These are phyloP conservation scores for Colletotrichum tofieldiae DNA, from an alignment of 2,329 filamentous ascomycete genomes.

Conservation along the genomic window DNA sequence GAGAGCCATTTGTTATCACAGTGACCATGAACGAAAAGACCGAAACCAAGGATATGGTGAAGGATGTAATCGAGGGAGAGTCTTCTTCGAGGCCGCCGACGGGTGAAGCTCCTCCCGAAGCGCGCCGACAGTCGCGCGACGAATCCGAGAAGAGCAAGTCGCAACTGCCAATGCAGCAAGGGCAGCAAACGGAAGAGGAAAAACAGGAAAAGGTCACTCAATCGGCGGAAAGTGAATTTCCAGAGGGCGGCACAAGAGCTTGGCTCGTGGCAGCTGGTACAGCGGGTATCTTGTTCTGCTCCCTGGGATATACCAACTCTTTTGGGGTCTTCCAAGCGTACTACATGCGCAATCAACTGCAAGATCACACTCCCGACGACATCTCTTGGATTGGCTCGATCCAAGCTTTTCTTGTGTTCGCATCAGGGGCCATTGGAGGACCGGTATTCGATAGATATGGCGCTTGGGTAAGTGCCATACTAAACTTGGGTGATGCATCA, in stretches of 20 bases:
- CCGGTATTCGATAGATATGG: conserved; percentile 46
- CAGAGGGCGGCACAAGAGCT: conserved; percentile 55
- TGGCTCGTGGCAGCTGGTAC: conserved; percentile 59
- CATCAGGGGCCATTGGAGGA: conserved; percentile 42
- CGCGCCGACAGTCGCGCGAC: conserved; percentile 1
- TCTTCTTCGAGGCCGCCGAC: neutral
- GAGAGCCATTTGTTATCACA: neutral
- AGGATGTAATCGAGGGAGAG: conserved; percentile 1
- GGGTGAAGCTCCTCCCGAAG: neutral
- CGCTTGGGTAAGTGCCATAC: conserved; percentile 33
- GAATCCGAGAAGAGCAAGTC: conserved; percentile 1
- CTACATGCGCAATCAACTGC: conserved; percentile 48
- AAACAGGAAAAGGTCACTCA: conserved; percentile 23
- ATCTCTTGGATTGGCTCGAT: conserved; percentile 50
- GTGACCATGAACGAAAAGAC: neutral
- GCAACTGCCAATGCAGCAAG: neutral
- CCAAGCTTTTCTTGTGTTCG: conserved; percentile 48
- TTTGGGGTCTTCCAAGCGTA: conserved; percentile 50
- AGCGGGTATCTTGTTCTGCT: conserved; percentile 52
- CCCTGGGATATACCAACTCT: conserved; percentile 48
- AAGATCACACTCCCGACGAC: conserved; percentile 44
- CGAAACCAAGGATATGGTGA: neutral
- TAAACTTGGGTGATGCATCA: neutral
- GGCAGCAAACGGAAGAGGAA: neutral
- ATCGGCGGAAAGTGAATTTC: conserved; percentile 36